Percentiles rank a stretch among this genome's conserved stretches.
phyloP scores from a whole-genome alignment of 2,329 filamentous ascomycete genomes.

The Penicillium verrucosum region DNA sequence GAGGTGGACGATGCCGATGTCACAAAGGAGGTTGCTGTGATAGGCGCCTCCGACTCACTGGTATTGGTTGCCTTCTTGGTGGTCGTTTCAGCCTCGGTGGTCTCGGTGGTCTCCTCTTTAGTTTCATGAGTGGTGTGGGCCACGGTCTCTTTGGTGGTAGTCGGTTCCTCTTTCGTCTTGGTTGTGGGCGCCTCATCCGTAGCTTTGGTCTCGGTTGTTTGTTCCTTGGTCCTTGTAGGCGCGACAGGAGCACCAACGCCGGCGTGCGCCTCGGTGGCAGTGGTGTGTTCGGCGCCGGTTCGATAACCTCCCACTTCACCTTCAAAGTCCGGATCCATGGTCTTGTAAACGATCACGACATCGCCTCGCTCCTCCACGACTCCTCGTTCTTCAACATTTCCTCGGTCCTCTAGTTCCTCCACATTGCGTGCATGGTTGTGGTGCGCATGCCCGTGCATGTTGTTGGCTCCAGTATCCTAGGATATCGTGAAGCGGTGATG shows the following conservation, averaged over 20 bases:
- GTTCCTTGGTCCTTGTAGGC: constrained; percentile 13
- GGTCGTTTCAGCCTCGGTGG: constrained; percentile 8
- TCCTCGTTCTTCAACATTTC: constrained; percentile 7
- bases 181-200: constrained; percentile 10
- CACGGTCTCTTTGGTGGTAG: constrained; percentile 14
- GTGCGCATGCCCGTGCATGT: constrained; percentile 35
- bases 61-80: background rate
- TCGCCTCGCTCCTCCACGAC: constrained; percentile 3
- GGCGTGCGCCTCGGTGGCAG: constrained; percentile 12
- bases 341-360: constrained; percentile 49
- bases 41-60: background rate
- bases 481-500: constrained; percentile 4
- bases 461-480: constrained; percentile 10
- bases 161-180: constrained; percentile 5
- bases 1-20: constrained; percentile 24
- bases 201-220: constrained; percentile 15
- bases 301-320: constrained; percentile 50
- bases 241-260: constrained; percentile 32
- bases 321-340: constrained; percentile 51
- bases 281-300: constrained; percentile 30
- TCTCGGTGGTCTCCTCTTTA: constrained; percentile 13
- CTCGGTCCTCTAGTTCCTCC: constrained; percentile 18
- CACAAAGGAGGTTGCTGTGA: constrained; percentile 14
- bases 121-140: constrained; percentile 14
- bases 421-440: constrained; percentile 27